Base-by-base conservation (phyloP, 1,284 basidiomycete species). In the Puccinia novopanici region DNA sequence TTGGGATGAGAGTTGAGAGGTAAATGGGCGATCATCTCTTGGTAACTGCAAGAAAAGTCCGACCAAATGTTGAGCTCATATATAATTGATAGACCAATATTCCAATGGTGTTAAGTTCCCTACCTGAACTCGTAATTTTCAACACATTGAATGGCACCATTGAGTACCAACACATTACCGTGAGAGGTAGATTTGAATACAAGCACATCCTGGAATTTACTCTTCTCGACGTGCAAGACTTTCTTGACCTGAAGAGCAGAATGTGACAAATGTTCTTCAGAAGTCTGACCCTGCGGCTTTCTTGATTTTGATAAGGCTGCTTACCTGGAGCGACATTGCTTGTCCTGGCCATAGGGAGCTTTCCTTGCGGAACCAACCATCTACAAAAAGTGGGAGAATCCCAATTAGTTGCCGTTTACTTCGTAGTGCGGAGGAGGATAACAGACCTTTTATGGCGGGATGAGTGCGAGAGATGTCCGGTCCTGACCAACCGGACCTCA, bases 61-160 rank as follows among this genome's bases (percentile, higher is more conserved):
- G n/a, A n/a, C n/a, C n/a, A n/a, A n/a, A n/a, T n/a, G n/a, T n/a
- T n/a, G n/a, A n/a, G n/a, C n/a, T n/a, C n/a, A n/a, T n/a, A n/a
- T n/a, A n/a, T n/a, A n/a, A n/a, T n/a, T n/a, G n/a, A n/a, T n/a
- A n/a, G n/a, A n/a, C n/a, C n/a, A n/a, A n/a, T n/a, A n/a, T n/a
- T n/a, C n/a, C n/a, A n/a, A n/a, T n/a, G n/a, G n/a, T n/a, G n/a
- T n/a, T n/a, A n/a, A n/a, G n/a, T n/a, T n/a, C n/a, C n/a, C 84
- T 87, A 97, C 91, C 95, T 94, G 87, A 98, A 99, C 87, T 99
- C 96, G 86, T 98, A 96, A 75, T 95, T 91, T 88, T 99, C 96
- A 2, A 95, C 96, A 87, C 92, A 94, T 87, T 99, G 96, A 84
- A 99, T 93, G 82, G 93, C 94, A 82, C 95, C 94, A 86, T 99